Evolutionary conservation across 306 rosid genomes (phyloP), one percentile per base, ranked within the genome.

Genomic region (Lathyrus sativus): DNA sequence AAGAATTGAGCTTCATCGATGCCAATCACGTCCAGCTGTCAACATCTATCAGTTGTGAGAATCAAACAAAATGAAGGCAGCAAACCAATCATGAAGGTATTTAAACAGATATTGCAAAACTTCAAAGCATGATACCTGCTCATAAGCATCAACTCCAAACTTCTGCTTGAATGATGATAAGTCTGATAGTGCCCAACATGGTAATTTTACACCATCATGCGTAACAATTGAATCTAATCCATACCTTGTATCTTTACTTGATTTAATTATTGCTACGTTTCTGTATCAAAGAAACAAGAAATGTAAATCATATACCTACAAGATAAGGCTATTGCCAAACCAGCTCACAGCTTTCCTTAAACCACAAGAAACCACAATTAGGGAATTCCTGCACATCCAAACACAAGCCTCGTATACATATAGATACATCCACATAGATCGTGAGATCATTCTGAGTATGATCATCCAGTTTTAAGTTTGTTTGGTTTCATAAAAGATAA

Each of bases 1-100:
- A 93, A 93, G 80, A 93, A 93, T 65, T 93, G 99, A 66, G 96
- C 99, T 84, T 93, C 99, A 42, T 93, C 97, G 3, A 93, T 85
- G 22, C 97, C 99, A 72, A 90, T 90, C 64, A 93, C 95, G 74
- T 93, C 96, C 65, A 90, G 70, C 97, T 93, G 89, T 69, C 68
- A 83, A 62, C 65, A 51, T 65, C 65, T n/a, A 74, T 63, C 22
- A 35, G 35, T 55, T 58, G 71, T 64, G 37, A 78, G 77, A 66
- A 35, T 55, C 62, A 73, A 53, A 74, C 39, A 76, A 42, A 60
- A n/a, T 61, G 19, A 19, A 72, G 14, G 68, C 38, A 65, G 28
- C 14, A 68, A 62, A 56, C 46, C 61, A 62, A 62, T 15, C 12
- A 67, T 38, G 18, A 71, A 15, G 53, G 33, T 11, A 70, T 22